Evolutionary conservation across 1,139 yeast species (phyloP), one percentile per base, ranked within the genome.

Genomic region (Protomyces inouyei): DNA sequence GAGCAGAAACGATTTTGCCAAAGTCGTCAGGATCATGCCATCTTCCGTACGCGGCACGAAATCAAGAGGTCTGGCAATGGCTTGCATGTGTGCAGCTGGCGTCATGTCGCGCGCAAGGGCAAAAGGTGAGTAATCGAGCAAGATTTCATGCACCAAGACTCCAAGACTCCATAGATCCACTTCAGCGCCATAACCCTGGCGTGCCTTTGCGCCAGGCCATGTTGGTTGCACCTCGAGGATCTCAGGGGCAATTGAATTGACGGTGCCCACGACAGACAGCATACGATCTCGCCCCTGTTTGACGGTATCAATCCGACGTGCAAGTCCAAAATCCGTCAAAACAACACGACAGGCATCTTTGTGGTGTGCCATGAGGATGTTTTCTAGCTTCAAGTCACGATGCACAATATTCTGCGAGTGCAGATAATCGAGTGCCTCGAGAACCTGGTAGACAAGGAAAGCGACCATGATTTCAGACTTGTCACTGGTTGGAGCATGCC

Each of bases 301-400:
- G 68, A 85, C 89, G 0, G 89, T 89, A 0, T 89, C 89, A 14
- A 75, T 66, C 21, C 73, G 72, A 70, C 81, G 82, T 0, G 90
- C 88, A 64, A 83, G 81, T 0, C 90, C 90, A 75, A 86, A 86
- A 74, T 86, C 91, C 12, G 87, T 86, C 18, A 86, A 71, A 1
- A 82, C 79, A 14, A 85, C 73, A 67, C 79, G 77, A 0, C 86
- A 75, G 12, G 66, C 80, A 0, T 84, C 82, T 21, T 78, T 75
- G 0, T 87, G 86, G 0, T 81, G 73, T 38, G 78, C 79, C 57
- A 84, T 73, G 36, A 85, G 72, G 9, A 86, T 79, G 69, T 85
- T 85, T 68, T 85, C 89, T 46, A 67, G 66, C 69, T 83, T 83
- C 52, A 83, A 72, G 71, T 83, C 86, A 52, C 86, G 73, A 66